Evolutionary conservation across 208 protist genomes (phyloP).

Genomic region (Leishmania braziliensis): DNA sequence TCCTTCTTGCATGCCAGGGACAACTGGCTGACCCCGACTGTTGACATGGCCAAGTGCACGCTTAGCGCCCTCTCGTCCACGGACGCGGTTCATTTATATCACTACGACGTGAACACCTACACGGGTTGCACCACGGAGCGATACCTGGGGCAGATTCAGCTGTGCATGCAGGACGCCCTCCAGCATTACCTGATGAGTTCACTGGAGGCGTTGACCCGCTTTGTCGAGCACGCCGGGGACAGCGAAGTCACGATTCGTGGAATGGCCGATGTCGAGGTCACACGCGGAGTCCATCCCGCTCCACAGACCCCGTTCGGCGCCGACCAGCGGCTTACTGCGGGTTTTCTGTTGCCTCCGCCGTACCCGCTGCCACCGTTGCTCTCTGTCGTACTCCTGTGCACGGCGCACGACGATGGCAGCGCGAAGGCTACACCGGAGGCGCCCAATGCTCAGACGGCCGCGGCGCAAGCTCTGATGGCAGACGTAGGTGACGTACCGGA

Average conservation of each 20-base stretch:
- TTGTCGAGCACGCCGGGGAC: slow-evolving; percentile 79
- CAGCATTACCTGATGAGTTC: slow-evolving; percentile 65
- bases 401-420: slow-evolving; percentile 7
- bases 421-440: neutral
- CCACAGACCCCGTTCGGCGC: slow-evolving; percentile 47
- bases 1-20: slow-evolving; percentile 75
- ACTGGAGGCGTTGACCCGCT: slow-evolving; percentile 81
- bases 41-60: slow-evolving; percentile 53
- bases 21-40: slow-evolving; percentile 70
- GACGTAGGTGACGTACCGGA: neutral
- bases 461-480: too few species aligned
- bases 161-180: slow-evolving; percentile 95
- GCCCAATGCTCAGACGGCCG: neutral
- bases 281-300: slow-evolving; percentile 33
- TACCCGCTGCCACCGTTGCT: slow-evolving; percentile 60
- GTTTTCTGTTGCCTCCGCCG: slow-evolving; percentile 37
- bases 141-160: slow-evolving; percentile 89
- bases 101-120: slow-evolving; percentile 90
- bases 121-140: slow-evolving; percentile 92
- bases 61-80: slow-evolving; percentile 19
- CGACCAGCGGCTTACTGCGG: slow-evolving; percentile 38
- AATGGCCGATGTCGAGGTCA: slow-evolving; percentile 62
- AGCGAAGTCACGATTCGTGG: slow-evolving; percentile 49
- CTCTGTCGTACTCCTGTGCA: slow-evolving; percentile 61
- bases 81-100: slow-evolving; percentile 79